phyloP scores from a whole-genome alignment of 768 basidiomycete genomes.

The Leccinum barrowsii region DNA sequence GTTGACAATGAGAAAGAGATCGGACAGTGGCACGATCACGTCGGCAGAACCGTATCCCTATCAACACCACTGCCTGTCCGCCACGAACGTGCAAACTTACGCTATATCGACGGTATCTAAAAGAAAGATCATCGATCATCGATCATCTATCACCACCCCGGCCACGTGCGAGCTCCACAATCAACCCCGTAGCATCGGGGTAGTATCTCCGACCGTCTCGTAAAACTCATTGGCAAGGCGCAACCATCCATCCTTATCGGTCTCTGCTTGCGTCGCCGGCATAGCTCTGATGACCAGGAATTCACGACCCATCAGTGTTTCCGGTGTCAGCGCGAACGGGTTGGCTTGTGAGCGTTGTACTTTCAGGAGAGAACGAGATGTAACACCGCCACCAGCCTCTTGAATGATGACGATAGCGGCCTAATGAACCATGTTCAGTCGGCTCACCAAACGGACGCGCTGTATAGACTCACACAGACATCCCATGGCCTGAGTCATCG shows the following conservation, averaged over 20 bases:
- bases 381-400: constrained; percentile 81
- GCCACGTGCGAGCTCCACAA: not conserved
- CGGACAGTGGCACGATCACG: not conserved
- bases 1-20: constrained; percentile 3
- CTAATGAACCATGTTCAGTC: constrained; percentile 20
- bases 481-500: constrained; percentile 64
- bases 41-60: not conserved
- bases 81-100: constrained; percentile 6
- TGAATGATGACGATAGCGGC: constrained; percentile 88
- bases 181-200: constrained; percentile 36
- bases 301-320: constrained; percentile 72
- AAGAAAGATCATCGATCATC: not conserved
- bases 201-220: constrained; percentile 65
- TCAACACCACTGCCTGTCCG: not conserved
- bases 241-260: constrained; percentile 62
- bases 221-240: constrained; percentile 84
- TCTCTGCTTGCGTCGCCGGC: constrained; percentile 56
- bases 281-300: constrained; percentile 74
- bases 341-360: constrained; percentile 23
- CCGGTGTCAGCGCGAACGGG: constrained; percentile 63
- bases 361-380: constrained; percentile 50
- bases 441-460: not conserved
- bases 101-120: constrained; percentile 4
- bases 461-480: constrained; percentile 53
- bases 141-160: not conserved